These are phyloP conservation scores for Pseudocercospora eumusae DNA, from an alignment of 2,329 filamentous ascomycete genomes.

Conservation along the genomic window DNA sequence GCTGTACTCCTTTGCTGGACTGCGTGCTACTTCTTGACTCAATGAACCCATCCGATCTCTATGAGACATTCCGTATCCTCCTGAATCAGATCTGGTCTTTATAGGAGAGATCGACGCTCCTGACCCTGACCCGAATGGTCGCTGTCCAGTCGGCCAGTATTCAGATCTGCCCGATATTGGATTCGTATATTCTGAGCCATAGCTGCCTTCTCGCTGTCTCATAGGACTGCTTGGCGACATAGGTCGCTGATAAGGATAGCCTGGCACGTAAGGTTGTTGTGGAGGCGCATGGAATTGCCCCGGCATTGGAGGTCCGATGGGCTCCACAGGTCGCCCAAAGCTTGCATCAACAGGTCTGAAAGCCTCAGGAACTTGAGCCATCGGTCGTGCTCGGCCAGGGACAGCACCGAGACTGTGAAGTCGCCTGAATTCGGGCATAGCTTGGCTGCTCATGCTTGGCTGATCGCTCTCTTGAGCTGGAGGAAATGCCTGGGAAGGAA, in stretches of 20 bases:
- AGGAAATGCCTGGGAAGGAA: background rate
- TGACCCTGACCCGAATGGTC: constrained; percentile 19
- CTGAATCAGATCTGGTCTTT: constrained; percentile 12
- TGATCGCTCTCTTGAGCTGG: background rate
- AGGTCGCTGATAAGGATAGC: background rate
- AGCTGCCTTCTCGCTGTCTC: constrained; percentile 3
- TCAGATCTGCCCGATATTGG: constrained; percentile 21
- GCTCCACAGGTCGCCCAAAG: constrained; percentile 24
- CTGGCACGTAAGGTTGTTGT: background rate
- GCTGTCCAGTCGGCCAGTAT: constrained; percentile 12
- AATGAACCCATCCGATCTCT: constrained; percentile 23
- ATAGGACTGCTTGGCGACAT: background rate
- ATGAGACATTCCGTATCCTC: background rate
- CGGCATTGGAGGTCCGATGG: constrained; percentile 28
- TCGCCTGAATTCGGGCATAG: constrained; percentile 21
- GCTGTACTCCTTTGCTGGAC: constrained; percentile 31
- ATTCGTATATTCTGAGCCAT: constrained; percentile 10
- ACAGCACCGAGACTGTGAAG: constrained; percentile 29
- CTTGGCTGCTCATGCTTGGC: constrained; percentile 7
- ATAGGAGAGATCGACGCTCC: constrained; percentile 22
- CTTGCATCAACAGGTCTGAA: constrained; percentile 30
- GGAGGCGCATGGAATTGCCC: constrained; percentile 4
- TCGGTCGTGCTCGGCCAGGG: constrained; percentile 12
- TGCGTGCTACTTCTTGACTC: constrained; percentile 29
- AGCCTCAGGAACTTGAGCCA: constrained; percentile 30